These are phyloP conservation scores for Geotrichum histeridarum DNA, from an alignment of 1,139 yeast genomes.

Conservation along the genomic window DNA sequence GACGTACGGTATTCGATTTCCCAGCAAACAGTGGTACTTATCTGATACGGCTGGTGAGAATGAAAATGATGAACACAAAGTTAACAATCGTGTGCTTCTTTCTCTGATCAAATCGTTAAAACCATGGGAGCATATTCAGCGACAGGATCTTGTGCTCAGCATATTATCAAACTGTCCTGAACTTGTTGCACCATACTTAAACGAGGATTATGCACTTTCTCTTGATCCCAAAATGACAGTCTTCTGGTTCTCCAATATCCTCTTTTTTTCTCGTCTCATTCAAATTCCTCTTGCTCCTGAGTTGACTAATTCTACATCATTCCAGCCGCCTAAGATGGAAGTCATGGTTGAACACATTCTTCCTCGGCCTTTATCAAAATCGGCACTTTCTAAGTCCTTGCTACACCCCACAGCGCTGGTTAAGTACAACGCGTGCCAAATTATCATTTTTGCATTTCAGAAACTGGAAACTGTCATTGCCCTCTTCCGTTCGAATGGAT, in stretches of 20 bases:
- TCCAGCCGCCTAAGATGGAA: conserved; percentile 28
- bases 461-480: conserved; percentile 45
- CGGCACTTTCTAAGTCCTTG: conserved; percentile 55
- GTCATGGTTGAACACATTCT: conserved; percentile 51
- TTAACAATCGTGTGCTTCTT: conserved; percentile 57
- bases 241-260: conserved; percentile 75
- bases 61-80: conserved; percentile 15
- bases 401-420: conserved; percentile 52
- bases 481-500: conserved; percentile 41
- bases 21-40: conserved; percentile 56
- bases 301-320: conserved; percentile 18
- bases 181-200: conserved; percentile 65
- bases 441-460: conserved; percentile 51
- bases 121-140: conserved; percentile 73
- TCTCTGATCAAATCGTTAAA: conserved; percentile 60
- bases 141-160: conserved; percentile 51
- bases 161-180: conserved; percentile 59
- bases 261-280: conserved; percentile 55
- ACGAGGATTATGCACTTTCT: conserved; percentile 49
- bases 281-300: conserved; percentile 49
- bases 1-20: conserved; percentile 58
- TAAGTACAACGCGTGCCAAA: conserved; percentile 59
- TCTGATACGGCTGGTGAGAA: conserved; percentile 29
- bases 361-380: conserved; percentile 62
- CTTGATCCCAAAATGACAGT: conserved; percentile 66